Base-by-base conservation (phyloP, 306 rosid genomes). In the Castanea crenata region DNA sequence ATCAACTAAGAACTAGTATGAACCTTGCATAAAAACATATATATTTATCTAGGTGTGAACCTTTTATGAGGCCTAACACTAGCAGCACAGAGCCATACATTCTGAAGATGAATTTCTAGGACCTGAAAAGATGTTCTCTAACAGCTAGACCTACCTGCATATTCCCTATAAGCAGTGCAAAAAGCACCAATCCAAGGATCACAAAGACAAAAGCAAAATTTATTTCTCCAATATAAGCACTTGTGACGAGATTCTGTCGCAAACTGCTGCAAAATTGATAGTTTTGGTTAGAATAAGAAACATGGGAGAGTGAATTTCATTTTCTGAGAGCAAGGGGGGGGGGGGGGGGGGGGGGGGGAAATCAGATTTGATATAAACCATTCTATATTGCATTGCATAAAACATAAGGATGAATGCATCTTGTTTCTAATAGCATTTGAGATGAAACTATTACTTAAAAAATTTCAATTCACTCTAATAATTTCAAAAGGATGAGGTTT, bases 231-330 rank as follows among this genome's bases (percentile, higher is more conserved):
- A 88, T 73, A 41, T 73, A 74, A 71, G 83, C 77, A 58, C 88
- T 84, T 76, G 91, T 86, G 27, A 79, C 58, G 65, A 88, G 91
- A 82, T 86, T 88, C 78, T 88, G 88, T 79, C 91, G 89, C 41
- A 82, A 14, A 77, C 88, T 83, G 82, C 91, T 88, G 86, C 74
- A 76, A 86, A 69, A 20, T 76, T 46, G 71, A 23, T 74, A 54
- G 18, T 72, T 44, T 44, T 18, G 29, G 74, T 86, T 76, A 84
- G 51, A 44, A 35, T 51, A 68, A 34, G 73, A 51, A 77, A 61
- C 12, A 67, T 67, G 18, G 6, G 11, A 76, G 19, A 25, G 61
- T 15, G 27, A 21, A 19, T 20, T 69, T 38, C 73, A 69, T 19
- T 34, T 32, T 34, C 35, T 34, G 35, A 69, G 68, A 57, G 74